Evolutionary conservation across 2,329 filamentous ascomycete species (phyloP).

Genomic region (Talaromyces islandicus): DNA sequence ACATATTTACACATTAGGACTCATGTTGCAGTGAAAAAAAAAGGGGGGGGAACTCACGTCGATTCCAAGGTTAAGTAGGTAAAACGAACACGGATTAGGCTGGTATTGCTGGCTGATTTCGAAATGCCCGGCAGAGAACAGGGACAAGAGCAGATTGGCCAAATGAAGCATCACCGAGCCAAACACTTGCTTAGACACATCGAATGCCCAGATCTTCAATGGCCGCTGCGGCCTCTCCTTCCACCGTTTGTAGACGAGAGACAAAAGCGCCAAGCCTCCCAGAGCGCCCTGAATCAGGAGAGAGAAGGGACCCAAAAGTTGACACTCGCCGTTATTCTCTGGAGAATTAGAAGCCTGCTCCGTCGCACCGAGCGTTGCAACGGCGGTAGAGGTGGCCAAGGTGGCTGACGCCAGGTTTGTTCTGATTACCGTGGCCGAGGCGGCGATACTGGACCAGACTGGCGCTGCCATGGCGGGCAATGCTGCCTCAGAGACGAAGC

Average conservation of each 20-base stretch:
- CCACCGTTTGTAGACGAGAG: slow-evolving; percentile 89
- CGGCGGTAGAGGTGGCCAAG: not conserved
- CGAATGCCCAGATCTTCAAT: slow-evolving; percentile 95
- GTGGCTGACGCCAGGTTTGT: not conserved
- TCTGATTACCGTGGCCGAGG: slow-evolving; percentile 4
- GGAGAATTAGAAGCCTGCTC: slow-evolving; percentile 34
- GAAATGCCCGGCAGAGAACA: slow-evolving; percentile 85
- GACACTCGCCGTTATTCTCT: slow-evolving; percentile 66
- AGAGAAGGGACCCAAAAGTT: slow-evolving; percentile 83
- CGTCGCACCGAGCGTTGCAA: not conserved
- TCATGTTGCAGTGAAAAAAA: not conserved
- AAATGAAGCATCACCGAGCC: slow-evolving; percentile 86
- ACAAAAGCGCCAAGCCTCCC: slow-evolving; percentile 73
- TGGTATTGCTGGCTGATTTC: slow-evolving; percentile 46
- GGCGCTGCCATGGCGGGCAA: slow-evolving; percentile 1
- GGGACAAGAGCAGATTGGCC: slow-evolving; percentile 91
- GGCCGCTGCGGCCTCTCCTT: slow-evolving; percentile 86
- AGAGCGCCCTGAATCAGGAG: slow-evolving; percentile 83
- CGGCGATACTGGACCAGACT: not conserved
- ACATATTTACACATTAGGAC: slow-evolving; percentile 4
- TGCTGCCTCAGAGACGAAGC: slow-evolving; percentile 7
- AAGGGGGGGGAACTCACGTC: slow-evolving; percentile 62
- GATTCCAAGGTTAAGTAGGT: slow-evolving; percentile 87
- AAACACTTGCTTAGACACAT: slow-evolving; percentile 94
- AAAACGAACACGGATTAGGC: slow-evolving; percentile 95